Evolutionary conservation across 352 stramenopile genomes (phyloP).

Genomic region (Globisporangium yorkense): DNA sequence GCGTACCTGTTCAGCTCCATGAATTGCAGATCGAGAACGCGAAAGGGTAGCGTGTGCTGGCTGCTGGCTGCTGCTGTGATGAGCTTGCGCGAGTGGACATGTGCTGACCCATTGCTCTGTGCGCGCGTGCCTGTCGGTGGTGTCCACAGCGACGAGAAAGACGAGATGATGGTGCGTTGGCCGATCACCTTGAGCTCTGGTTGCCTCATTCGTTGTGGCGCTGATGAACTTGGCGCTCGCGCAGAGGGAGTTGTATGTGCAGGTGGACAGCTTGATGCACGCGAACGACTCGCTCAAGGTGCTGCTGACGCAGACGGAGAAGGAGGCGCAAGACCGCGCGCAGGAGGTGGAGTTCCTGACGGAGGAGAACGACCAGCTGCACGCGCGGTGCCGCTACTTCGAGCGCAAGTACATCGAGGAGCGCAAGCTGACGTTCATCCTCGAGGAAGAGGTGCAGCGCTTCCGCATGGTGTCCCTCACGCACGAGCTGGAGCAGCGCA

Average conservation of each 20-base stretch:
- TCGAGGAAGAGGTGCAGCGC: conserved; percentile 62
- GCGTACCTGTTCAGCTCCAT: conserved; percentile 54
- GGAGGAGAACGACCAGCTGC: conserved; percentile 76
- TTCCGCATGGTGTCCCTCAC: conserved; percentile 44
- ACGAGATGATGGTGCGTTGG: conserved; percentile 47
- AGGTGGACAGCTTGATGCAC: conserved; percentile 47
- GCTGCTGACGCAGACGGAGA: conserved; percentile 51
- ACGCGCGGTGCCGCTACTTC: conserved; percentile 49
- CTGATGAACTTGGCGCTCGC: conserved; percentile 3
- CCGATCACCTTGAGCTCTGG: background rate
- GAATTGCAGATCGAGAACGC: conserved; percentile 55
- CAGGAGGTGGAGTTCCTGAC: conserved; percentile 71
- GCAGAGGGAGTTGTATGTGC: conserved; percentile 52
- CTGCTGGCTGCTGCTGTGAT: background rate
- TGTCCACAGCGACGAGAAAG: conserved; percentile 26
- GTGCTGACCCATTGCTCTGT: conserved; percentile 3
- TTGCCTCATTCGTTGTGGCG: too few relatives aligned
- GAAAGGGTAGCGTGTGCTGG: conserved; percentile 27
- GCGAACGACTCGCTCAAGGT: conserved; percentile 65
- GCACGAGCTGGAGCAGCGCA: conserved; percentile 32
- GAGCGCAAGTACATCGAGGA: conserved; percentile 68
- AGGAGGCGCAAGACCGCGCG: conserved; percentile 48
- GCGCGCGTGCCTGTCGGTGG: conserved; percentile 8
- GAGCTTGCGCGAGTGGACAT: background rate
- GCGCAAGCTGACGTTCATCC: conserved; percentile 45